Percentiles rank a stretch among this genome's conserved stretches.
Evolutionary conservation across 2,329 filamentous ascomycete genomes (phyloP).

Genomic region (Cladophialophora yegresii): DNA sequence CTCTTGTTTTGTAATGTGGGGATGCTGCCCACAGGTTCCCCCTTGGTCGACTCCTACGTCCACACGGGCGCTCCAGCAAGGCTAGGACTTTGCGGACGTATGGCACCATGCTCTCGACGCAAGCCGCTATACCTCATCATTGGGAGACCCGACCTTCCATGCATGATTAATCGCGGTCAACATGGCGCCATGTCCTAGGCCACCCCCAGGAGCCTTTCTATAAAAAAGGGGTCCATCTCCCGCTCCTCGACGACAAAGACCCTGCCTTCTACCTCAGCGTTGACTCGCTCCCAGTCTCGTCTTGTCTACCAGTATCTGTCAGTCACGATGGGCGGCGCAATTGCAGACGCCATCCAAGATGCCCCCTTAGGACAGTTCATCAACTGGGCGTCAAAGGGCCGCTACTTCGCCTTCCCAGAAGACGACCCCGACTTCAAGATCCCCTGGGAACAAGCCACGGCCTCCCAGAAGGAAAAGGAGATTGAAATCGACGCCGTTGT

Average conservation of each 20-base stretch:
- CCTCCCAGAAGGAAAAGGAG: conserved; percentile 29
- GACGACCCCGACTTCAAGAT: conserved; percentile 42
- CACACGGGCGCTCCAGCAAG: neutral
- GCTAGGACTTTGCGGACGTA: neutral
- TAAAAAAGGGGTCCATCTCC: neutral
- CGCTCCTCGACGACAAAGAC: neutral
- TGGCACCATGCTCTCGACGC: neutral
- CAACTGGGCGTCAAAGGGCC: conserved; percentile 47
- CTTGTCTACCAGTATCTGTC: neutral
- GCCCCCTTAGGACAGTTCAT: conserved; percentile 52
- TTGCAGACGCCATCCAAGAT: conserved; percentile 41
- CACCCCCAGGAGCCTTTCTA: neutral
- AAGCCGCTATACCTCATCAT: neutral
- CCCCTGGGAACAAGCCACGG: conserved; percentile 36
- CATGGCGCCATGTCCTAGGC: neutral
- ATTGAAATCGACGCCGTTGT: conserved; percentile 12
- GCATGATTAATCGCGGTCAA: conserved; percentile 3
- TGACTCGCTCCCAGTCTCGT: neutral
- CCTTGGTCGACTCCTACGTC: neutral
- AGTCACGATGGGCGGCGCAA: conserved; percentile 15
- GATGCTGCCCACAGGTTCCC: neutral
- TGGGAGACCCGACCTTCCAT: neutral
- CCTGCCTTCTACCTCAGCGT: neutral
- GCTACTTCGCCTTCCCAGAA: conserved; percentile 51
- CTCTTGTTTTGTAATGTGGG: conserved; percentile 10